phyloP scores from a whole-genome alignment of 148 eudicot genomes.

The Spergularia marina region DNA sequence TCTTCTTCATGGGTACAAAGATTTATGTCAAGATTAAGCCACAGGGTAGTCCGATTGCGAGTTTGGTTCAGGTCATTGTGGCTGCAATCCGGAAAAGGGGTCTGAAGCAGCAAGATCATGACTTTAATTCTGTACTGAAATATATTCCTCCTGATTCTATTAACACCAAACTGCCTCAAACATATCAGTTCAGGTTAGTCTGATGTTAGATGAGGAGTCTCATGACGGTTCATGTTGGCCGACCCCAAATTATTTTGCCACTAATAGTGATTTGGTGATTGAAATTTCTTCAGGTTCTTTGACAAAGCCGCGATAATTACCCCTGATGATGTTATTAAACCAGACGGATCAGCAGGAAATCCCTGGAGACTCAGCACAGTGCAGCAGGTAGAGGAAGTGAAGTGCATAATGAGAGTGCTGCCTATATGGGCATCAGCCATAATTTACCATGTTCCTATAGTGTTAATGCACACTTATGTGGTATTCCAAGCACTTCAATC shows the following conservation, averaged over 20 bases:
- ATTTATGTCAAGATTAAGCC: constrained; percentile 76
- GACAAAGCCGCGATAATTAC: constrained; percentile 52
- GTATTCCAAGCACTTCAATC: constrained; percentile 76
- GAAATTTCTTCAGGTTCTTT: constrained; percentile 37
- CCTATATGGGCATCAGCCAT: constrained; percentile 69
- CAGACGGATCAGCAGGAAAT: constrained; percentile 54
- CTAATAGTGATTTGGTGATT: neutral
- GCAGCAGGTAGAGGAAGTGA: constrained; percentile 75
- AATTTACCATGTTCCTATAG: constrained; percentile 40
- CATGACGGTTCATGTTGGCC: neutral
- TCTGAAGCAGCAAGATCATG: constrained; percentile 37
- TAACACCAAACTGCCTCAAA: constrained; percentile 58
- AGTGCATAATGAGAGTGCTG: constrained; percentile 54
- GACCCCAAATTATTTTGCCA: neutral
- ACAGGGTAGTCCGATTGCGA: constrained; percentile 67
- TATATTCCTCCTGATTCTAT: constrained; percentile 49
- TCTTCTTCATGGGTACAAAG: constrained; percentile 57
- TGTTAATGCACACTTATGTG: constrained; percentile 43
- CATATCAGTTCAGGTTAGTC: constrained; percentile 74
- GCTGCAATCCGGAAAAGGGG: constrained; percentile 62
- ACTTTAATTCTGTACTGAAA: constrained; percentile 36
- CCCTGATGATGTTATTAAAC: constrained; percentile 39
- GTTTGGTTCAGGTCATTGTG: constrained; percentile 55
- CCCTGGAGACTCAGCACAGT: constrained; percentile 64
- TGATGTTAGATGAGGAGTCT: no score